Evolutionary conservation across 1,139 yeast species (phyloP).

Genomic region (Tardiomyces digboiensis): DNA sequence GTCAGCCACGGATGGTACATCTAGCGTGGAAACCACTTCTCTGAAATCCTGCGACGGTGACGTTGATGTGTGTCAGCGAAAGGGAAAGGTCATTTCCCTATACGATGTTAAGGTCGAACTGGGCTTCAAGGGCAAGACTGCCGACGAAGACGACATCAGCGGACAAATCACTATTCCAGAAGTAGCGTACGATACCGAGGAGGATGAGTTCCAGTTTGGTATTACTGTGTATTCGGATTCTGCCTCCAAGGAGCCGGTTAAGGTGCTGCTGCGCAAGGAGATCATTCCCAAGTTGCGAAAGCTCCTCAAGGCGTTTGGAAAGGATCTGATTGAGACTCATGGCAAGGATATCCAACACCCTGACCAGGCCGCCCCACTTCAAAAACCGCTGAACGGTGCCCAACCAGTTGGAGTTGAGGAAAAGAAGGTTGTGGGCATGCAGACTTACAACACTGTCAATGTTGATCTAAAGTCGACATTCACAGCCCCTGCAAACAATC

Average conservation of each 20-base stretch:
- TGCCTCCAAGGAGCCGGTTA: conserved; percentile 41
- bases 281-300: conserved; percentile 63
- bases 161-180: conserved; percentile 87
- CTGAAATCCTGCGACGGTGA: conserved; percentile 84
- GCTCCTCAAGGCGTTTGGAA: conserved; percentile 56
- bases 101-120: conserved; percentile 71
- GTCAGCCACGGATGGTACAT: conserved; percentile 26
- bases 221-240: conserved; percentile 44
- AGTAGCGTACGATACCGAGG: conserved; percentile 87
- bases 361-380: conserved; percentile 39
- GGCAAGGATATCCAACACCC: conserved; percentile 85
- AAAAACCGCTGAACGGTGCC: conserved; percentile 38
- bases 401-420: conserved; percentile 14
- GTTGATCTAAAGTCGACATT: conserved; percentile 71
- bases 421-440: conserved; percentile 33
- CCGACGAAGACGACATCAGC: conserved; percentile 28
- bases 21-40: conserved; percentile 36
- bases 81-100: conserved; percentile 89
- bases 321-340: conserved; percentile 62
- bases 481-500: conserved; percentile 80
- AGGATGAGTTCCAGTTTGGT: conserved; percentile 77
- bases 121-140: conserved; percentile 43
- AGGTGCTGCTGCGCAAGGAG: conserved; percentile 43
- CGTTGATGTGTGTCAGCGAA: conserved; percentile 92
- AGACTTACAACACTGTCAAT: conserved; percentile 63